Evolutionary conservation across 805 yeast genomes (phyloP), one percentile per base, ranked within the genome.

Genomic region (Torulaspora maleeae): DNA sequence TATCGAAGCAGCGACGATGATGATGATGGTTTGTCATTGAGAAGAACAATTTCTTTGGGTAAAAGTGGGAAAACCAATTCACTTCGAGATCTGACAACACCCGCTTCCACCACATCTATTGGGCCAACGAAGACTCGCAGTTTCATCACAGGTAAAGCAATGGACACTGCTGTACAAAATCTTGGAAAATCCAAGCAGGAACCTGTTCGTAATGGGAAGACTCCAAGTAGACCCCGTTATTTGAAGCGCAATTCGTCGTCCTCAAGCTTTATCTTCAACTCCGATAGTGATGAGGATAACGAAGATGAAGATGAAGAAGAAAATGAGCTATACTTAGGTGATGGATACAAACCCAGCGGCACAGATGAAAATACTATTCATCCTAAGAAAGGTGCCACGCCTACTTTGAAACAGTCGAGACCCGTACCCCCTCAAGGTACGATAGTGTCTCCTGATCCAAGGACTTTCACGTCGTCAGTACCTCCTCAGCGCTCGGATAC

Each of bases 141-240:
- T 45, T 64, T 63, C 41, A 60, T 64, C 15, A 60, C 65, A 1
- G 67, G 67, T 1, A 51, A 56, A 45, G 56, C 60, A 7, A 36
- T 54, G 29, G 48, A 44, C 7, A 38, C 35, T 15, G 9, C 11
- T 32, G 35, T 43, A 11, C 24, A 44, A 16, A 39, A 35, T 24
- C 34, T 41, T 13, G 43, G 27, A 24, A 27, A 36, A n/a, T 40
- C 40, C 12, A 17, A 38, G 8, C 27, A 30, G 15, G 19, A 27
- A 5, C 13, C 35, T 15, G 24, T 41, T 25, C 33, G 36, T 19
- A 39, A 42, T 9, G 38, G 46, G 9, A 46, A 41, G 5, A 42
- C 47, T 19, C 36, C 27, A 34, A 38, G 16, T 16, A 49, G 50
- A 38, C 47, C 54, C 5, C 41, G 37, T 10, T 37, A 42, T 13